Conservation (phyloP, 192 early-diverging fungal species). For the Coemansia sp. region DNA sequence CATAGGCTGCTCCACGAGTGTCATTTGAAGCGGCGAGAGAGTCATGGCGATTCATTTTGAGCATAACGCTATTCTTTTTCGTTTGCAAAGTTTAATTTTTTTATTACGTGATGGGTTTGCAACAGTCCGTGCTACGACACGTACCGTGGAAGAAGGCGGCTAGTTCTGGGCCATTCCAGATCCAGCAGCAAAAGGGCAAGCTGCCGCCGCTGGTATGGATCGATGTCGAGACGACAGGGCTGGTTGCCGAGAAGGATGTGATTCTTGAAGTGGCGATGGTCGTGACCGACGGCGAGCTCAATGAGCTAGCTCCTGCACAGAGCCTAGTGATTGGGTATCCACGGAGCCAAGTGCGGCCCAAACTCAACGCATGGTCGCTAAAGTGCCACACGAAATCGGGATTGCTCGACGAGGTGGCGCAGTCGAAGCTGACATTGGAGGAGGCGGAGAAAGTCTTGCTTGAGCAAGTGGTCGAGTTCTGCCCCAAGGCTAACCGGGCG, state of each 20-base stretch:
- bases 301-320: constrained; percentile 62
- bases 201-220: constrained; percentile 20
- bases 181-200: not conserved
- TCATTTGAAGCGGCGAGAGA: not conserved
- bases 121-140: not conserved
- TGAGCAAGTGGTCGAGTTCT: constrained; percentile 63
- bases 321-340: constrained; percentile 58
- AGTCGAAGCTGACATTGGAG: constrained; percentile 56
- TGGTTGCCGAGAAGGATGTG: constrained; percentile 57
- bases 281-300: constrained; percentile 80
- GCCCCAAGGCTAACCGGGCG: constrained; percentile 57
- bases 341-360: constrained; percentile 37
- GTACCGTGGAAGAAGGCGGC: not conserved
- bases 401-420: constrained; percentile 65
- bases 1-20: not conserved
- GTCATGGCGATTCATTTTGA: not conserved
- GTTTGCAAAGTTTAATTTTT: not conserved
- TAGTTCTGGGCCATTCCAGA: not conserved
- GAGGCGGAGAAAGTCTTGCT: constrained; percentile 68
- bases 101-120: not conserved
- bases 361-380: constrained; percentile 86
- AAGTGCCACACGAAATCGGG: constrained; percentile 74
- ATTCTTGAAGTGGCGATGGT: constrained; percentile 83
- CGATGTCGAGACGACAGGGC: constrained; percentile 32
- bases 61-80: not conserved